These are phyloP conservation scores for Talaromyces albobiverticillius DNA, from an alignment of 2,329 filamentous ascomycete species.

Conservation along the genomic window DNA sequence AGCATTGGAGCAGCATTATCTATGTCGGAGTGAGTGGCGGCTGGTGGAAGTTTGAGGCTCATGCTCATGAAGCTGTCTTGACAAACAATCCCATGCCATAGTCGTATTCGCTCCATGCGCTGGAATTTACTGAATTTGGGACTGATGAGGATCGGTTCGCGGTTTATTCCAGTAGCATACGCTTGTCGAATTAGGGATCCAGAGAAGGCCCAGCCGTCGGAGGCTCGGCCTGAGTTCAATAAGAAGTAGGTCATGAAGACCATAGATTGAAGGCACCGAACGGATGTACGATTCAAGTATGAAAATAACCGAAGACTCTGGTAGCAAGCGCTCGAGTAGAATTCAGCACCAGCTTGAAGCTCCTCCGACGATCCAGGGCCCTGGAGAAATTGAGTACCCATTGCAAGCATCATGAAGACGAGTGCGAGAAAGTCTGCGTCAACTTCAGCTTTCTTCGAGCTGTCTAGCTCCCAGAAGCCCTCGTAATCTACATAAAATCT, in stretches of 20 bases:
- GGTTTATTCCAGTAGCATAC: constrained; percentile 13
- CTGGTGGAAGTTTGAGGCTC: constrained; percentile 12
- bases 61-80: constrained; percentile 18
- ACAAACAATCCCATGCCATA: constrained; percentile 15
- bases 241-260: constrained; percentile 16
- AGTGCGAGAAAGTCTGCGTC: constrained; percentile 15
- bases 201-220: constrained; percentile 16
- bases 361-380: neutral
- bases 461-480: constrained; percentile 14
- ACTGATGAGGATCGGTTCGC: constrained; percentile 14
- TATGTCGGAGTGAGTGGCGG: constrained; percentile 11
- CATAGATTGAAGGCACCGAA: constrained; percentile 15
- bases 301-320: constrained; percentile 15
- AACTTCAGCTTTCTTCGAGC: constrained; percentile 2
- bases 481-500: constrained; percentile 14
- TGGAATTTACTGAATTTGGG: constrained; percentile 10
- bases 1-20: constrained; percentile 10
- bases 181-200: constrained; percentile 15
- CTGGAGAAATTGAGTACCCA: constrained; percentile 16
- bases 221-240: constrained; percentile 14
- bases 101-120: constrained; percentile 8
- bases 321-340: constrained; percentile 16
- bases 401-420: constrained; percentile 16
- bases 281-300: constrained; percentile 14
- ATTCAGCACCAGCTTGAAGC: constrained; percentile 10